phyloP scores from a whole-genome alignment of 2,329 filamentous ascomycete genomes.

The Aspergillus quadrilineatus region DNA sequence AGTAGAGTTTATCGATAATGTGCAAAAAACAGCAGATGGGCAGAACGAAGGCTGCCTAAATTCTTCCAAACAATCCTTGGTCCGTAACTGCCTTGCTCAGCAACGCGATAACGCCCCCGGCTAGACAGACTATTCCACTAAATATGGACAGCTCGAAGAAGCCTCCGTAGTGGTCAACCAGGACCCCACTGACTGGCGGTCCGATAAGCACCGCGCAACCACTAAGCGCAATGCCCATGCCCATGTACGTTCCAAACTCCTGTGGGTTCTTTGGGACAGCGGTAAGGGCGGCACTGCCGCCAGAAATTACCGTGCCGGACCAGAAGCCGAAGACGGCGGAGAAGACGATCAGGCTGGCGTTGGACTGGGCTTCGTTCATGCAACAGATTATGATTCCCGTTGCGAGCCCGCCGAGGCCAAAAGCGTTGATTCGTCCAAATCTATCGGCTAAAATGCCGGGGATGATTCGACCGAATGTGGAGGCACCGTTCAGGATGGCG shows the following conservation, averaged over 20 bases:
- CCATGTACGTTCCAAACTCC: constrained; percentile 42
- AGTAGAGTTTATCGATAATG: too few species aligned
- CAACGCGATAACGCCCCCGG: constrained; percentile 30
- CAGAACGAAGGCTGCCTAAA: neutral
- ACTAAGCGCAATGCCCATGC: constrained; percentile 33
- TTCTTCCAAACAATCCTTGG: constrained; percentile 40
- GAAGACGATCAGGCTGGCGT: constrained; percentile 31
- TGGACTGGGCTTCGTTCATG: constrained; percentile 27
- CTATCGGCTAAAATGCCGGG: constrained; percentile 35
- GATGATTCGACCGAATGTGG: constrained; percentile 35
- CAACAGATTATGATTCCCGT: constrained; percentile 34
- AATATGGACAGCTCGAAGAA: constrained; percentile 41
- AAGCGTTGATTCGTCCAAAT: constrained; percentile 38
- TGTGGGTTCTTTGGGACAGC: constrained; percentile 26
- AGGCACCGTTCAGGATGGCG: constrained; percentile 35
- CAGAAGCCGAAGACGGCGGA: constrained; percentile 42
- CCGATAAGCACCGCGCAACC: constrained; percentile 50
- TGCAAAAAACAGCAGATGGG: too few species aligned
- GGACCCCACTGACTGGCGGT: constrained; percentile 48
- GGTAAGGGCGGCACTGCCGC: constrained; percentile 39
- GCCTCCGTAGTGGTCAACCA: constrained; percentile 44
- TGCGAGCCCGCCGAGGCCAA: constrained; percentile 23
- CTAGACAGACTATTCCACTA: constrained; percentile 29
- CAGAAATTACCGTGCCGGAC: constrained; percentile 39
- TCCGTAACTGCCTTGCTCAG: constrained; percentile 36